Base-by-base conservation (phyloP, 371 early-diverging fungal genomes). In the Rhizopus stolonifer region DNA sequence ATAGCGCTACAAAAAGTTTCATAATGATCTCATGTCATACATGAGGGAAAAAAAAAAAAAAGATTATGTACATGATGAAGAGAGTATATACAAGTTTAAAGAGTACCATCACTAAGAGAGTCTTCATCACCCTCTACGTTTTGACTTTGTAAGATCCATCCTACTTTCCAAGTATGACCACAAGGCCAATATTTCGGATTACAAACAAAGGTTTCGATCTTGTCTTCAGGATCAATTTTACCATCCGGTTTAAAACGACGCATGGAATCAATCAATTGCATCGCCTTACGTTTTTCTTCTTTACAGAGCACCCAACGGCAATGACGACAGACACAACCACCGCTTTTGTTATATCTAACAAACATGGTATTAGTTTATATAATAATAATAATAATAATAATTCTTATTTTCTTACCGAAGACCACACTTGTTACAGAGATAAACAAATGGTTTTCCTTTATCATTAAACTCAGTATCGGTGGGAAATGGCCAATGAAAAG, bases 401-500 rank as follows among this genome's bases (percentile, higher is more conserved):
- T n/a, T n/a, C 10, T 29, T 29, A 29, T 10, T 29, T 10, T 29
- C 40, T 58, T 73, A 77, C 77, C 77, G 47, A 18, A 77, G 64
- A n/a, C 77, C 77, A 62, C 77, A 77, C 51, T 77, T 77, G 66
- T 77, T 77, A 56, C 77, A 77, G 18, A 77, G 64, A 54, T 73
- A 71, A 44, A 73, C 74, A 68, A 67, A 77, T 0, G 72, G 66
- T 25, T 61, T 58, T 13, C 77, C 77, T 44, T 77, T 73, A 39
- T 71, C 72, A 56, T 71, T 65, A 42, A 65, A 69, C 2, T 61
- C 38, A 0, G 58, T 49, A 46, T 56, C 63, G 9, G 65, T 61
- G 44, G 70, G 58, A 46, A 77, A 73, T n/a, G 77, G 77, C 77
- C 77, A 77, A 55, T 73, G 54, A 43, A 71, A 77, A 14, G 73